Base-by-base conservation (phyloP, 805 yeast species). In the Hermanozyma aechmeae region DNA sequence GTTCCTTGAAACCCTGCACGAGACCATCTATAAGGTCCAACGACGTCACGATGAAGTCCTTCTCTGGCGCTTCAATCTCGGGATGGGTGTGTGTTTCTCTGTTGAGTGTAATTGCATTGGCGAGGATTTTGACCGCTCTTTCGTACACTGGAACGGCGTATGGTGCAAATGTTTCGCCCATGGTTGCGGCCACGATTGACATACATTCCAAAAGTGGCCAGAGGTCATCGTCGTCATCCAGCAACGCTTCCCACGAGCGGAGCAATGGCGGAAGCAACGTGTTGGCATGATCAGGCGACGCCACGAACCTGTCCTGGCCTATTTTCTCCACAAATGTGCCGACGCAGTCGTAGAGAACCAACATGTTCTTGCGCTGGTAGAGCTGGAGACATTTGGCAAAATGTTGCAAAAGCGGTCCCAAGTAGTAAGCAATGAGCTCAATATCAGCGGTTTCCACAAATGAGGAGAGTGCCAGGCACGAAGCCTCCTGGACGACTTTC, bases 121-220 rank as follows among this genome's bases (percentile, higher is more conserved):
- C 58, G 28, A 92, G 59, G 26, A 92, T 82, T 32, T 74, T 65
- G 29, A 76, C 57, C 1, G 94, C 84, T 40, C 97, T 66, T 45
- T 71, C 71, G 50, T 84, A 92, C 8, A 87, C 89, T 6, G 87
- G 81, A 8, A 79, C 68, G 0, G 97, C 96, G 61, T 76, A 85
- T 5, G 93, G 95, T 5, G 86, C 82, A 61, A 89, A 89, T 16
- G 71, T 51, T 38, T 80, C 84, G 14, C 95, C 93, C 35, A 87
- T 58, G 3, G 86, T 71, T 2, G 95, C 86, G 9, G 96, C 94
- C 19, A 92, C 81, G 13, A 86, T 74, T 4, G 96, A 83, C 72
- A 92, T 70, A 56, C 97, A 87, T 53, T 89, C 97, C 35, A 92
- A 59, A 39, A 92, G 63, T 5, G 96, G 93, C 89, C 96, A 85